These are phyloP conservation scores for Trametopsis cervina DNA, from an alignment of 768 basidiomycete species.

Conservation along the genomic window DNA sequence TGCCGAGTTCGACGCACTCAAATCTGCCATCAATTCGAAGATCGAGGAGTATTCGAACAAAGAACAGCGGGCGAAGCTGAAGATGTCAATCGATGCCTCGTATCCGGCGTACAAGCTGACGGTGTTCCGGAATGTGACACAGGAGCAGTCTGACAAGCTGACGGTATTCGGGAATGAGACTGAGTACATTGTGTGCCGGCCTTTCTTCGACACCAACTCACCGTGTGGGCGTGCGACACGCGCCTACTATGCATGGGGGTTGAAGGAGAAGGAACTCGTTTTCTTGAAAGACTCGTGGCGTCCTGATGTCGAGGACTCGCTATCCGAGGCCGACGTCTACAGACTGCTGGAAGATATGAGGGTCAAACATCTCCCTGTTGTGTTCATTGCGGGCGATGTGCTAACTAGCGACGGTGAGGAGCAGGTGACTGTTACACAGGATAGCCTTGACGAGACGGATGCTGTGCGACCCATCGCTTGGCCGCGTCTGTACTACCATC, in stretches of 20 bases:
- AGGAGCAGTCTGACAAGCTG: no score
- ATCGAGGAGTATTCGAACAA: no score
- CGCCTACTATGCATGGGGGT: no score
- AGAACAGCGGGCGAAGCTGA: no score
- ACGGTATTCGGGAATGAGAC: no score
- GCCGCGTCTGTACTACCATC: no score
- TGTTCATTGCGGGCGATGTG: constrained; percentile 5
- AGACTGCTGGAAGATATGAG: neutral
- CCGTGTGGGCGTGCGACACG: constrained; percentile 5
- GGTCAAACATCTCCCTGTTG: neutral
- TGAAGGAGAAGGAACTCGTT: neutral
- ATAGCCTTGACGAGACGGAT: neutral
- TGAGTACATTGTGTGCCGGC: neutral
- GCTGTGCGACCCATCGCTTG: no score
- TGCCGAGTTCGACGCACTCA: no score
- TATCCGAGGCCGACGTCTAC: constrained; percentile 1
- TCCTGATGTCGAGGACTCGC: neutral
- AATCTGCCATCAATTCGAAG: no score
- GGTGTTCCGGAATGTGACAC: no score
- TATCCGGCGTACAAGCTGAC: constrained; percentile 3
- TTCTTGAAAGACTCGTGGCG: constrained; percentile 12
- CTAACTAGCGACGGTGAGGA: neutral
- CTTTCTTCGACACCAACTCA: neutral
- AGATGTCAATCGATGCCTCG: neutral
- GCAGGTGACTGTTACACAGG: neutral